Percentiles rank a stretch among this genome's conserved stretches.
Evolutionary conservation across 2,329 filamentous ascomycete species (phyloP).

Genomic region (Fusarium foetens): DNA sequence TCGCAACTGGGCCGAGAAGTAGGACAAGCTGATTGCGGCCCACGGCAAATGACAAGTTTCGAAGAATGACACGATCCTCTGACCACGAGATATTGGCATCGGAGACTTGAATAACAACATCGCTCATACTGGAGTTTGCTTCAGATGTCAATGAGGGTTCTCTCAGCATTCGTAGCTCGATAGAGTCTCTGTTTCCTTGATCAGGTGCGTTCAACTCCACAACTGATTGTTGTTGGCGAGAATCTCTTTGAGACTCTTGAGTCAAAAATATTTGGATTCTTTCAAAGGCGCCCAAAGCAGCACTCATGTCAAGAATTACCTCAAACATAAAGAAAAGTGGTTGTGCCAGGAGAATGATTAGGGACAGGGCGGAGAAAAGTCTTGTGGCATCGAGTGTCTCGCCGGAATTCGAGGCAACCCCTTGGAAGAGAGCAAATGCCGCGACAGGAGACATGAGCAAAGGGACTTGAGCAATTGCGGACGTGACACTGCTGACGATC

Average conservation of each 20-base stretch:
- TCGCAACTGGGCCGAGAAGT: conserved; percentile 56
- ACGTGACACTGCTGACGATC: conserved; percentile 48
- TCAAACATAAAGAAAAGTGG: conserved; percentile 55
- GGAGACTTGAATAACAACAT: conserved; percentile 20
- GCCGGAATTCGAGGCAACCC: conserved; percentile 42
- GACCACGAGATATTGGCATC: conserved; percentile 51
- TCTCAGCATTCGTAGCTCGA: conserved; percentile 15
- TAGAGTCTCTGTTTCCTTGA: not conserved
- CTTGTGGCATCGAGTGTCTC: conserved; percentile 47
- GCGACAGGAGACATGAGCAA: conserved; percentile 50
- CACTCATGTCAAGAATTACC: conserved; percentile 50
- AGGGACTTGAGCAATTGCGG: conserved; percentile 50
- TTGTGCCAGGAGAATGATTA: conserved; percentile 51
- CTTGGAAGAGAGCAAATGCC: conserved; percentile 53
- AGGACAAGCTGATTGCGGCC: conserved; percentile 49
- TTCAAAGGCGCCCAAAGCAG: conserved; percentile 53
- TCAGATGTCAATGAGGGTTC: accelerated
- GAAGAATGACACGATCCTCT: conserved; percentile 43
- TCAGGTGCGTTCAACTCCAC: not conserved
- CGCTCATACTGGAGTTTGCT: too few relatives aligned
- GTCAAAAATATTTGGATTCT: conserved; percentile 53
- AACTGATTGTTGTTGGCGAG: conserved; percentile 14
- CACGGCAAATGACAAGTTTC: conserved; percentile 49
- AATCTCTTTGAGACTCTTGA: conserved; percentile 43
- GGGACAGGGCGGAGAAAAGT: conserved; percentile 56